phyloP scores from a whole-genome alignment of 768 basidiomycete genomes.

The Suillus weaverae region DNA sequence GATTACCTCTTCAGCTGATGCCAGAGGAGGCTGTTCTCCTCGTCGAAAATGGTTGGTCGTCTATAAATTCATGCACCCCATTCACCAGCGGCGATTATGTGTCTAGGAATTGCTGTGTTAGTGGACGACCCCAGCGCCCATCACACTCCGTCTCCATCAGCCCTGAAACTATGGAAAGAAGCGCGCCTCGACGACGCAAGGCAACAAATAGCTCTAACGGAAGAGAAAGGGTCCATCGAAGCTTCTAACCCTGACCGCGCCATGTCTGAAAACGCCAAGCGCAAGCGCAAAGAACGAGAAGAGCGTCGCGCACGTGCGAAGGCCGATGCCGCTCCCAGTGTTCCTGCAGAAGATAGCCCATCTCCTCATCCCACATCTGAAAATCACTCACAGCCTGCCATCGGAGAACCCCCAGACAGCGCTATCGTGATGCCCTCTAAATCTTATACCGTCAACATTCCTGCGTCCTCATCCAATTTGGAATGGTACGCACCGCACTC shows the following conservation, averaged over 20 bases:
- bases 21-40: slow-evolving; percentile 93
- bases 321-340: slow-evolving; percentile 22
- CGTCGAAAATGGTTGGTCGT: slow-evolving; percentile 68
- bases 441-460: slow-evolving; percentile 61
- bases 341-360: slow-evolving; percentile 17
- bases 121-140: slow-evolving; percentile 70
- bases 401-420: background rate
- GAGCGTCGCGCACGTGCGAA: slow-evolving; percentile 34
- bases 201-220: slow-evolving; percentile 49
- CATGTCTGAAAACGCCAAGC: slow-evolving; percentile 61
- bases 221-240: slow-evolving; percentile 51
- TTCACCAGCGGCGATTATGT: background rate
- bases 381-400: slow-evolving; percentile 6
- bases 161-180: slow-evolving; percentile 55
- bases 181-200: slow-evolving; percentile 46
- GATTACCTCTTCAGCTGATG: slow-evolving; percentile 83
- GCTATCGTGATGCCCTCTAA: slow-evolving; percentile 15
- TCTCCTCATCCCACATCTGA: slow-evolving; percentile 5
- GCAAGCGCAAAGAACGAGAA: slow-evolving; percentile 73
- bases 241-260: slow-evolving; percentile 38
- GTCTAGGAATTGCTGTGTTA: slow-evolving; percentile 72
- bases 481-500: slow-evolving; percentile 64
- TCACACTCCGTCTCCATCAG: slow-evolving; percentile 43
- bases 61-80: background rate
- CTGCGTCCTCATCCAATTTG: slow-evolving; percentile 59